Conservation (phyloP, 2,329 filamentous ascomycete species). For the Aureobasidium sp. region DNA sequence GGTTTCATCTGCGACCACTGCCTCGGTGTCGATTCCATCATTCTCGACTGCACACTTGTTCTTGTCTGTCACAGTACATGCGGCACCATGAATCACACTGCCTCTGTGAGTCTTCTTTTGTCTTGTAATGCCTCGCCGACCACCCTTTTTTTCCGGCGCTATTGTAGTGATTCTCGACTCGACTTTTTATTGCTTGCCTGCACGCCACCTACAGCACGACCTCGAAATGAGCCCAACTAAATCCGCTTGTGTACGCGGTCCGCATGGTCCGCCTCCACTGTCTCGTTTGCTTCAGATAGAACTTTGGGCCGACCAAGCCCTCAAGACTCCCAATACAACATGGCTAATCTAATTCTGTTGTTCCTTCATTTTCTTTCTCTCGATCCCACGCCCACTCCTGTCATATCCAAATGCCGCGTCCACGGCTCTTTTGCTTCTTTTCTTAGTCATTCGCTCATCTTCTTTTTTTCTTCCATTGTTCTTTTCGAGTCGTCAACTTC, state of each 20-base stretch:
- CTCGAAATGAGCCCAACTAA: constrained; percentile 5
- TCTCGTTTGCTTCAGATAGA: constrained; percentile 16
- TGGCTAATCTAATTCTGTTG: constrained; percentile 8
- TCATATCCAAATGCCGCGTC: constrained; percentile 2
- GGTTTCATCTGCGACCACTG: constrained; percentile 11
- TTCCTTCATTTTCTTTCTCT: constrained; percentile 14
- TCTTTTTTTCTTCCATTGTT: constrained; percentile 7
- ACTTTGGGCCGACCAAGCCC: constrained; percentile 1
- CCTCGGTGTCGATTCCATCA: background rate
- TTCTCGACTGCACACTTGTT: background rate
- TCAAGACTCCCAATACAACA: constrained; percentile 7
- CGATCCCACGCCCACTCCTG: background rate
- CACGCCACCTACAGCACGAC: constrained; percentile 7
- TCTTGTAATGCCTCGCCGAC: background rate
- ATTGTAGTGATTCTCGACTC: background rate
- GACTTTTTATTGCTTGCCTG: constrained; percentile 4
- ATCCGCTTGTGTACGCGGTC: constrained; percentile 12
- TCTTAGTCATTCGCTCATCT: background rate
- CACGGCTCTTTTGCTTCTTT: constrained; percentile 1
- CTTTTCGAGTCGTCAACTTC: background rate
- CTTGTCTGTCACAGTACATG: constrained; percentile 1
- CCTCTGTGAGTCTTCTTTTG: background rate
- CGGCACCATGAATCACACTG: background rate
- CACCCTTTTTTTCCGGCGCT: background rate
- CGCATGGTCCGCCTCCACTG: constrained; percentile 13